Evolutionary conservation across 352 stramenopile genomes (phyloP).

Genomic region (Globisporangium heterothallicum): DNA sequence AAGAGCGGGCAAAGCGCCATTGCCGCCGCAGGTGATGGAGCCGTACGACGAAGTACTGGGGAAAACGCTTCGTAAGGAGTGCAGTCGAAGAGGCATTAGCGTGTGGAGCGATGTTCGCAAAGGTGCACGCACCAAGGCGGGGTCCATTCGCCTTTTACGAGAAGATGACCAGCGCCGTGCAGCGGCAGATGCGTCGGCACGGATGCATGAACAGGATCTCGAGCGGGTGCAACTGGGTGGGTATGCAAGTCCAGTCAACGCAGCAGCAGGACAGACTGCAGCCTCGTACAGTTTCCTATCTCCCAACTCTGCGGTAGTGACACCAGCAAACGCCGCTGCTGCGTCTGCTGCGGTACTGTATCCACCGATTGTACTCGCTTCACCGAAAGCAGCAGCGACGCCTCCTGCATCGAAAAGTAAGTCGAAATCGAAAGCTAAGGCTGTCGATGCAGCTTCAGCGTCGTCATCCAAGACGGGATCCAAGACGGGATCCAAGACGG

Average conservation of each 20-base stretch:
- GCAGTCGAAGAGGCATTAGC: constrained; percentile 1
- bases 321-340: constrained; percentile 1
- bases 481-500: not conserved
- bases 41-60: constrained; percentile 1
- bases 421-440: not conserved
- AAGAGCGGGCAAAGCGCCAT: not conserved
- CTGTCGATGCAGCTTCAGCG: not conserved
- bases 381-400: not conserved
- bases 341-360: not conserved
- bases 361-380: not conserved
- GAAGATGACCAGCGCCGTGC: constrained; percentile 1
- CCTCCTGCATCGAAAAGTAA: not conserved
- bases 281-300: not conserved
- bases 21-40: not conserved
- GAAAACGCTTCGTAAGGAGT: not conserved
- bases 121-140: not conserved
- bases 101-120: not conserved
- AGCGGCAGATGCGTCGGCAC: not conserved
- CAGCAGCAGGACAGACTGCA: not conserved
- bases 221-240: not conserved
- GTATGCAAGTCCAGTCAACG: not conserved
- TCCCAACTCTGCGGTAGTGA: not conserved
- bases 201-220: constrained; percentile 2
- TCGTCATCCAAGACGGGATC: not conserved
- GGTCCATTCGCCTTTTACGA: not conserved